Base-by-base conservation (phyloP, 805 yeast genomes). In the Cyberlindnera nakhonratchasimensis region DNA sequence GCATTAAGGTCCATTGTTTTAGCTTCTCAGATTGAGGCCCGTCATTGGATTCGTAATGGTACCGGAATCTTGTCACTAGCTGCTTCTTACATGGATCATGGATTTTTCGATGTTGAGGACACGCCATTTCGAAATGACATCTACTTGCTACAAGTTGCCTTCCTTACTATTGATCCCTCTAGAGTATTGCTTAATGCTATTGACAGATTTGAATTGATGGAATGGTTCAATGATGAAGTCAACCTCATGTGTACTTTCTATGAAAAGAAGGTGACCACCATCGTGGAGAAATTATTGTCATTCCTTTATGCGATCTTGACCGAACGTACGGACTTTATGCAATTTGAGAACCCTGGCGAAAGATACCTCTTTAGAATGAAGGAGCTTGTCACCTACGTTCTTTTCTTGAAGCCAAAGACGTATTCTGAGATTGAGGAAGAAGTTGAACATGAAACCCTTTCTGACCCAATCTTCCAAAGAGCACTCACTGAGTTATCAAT, bases 31-130 rank as follows among this genome's bases (percentile, higher is more conserved):
- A 75, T 82, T 3, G 72, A 72, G 25, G 64, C 75, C 2, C 85
- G 85, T 1, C 77, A 75, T 47, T 84, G 93, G 93, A 74, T 84
- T 3, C 72, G 91, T 63, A 84, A 84, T 54, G 93, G 93, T 17
- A 55, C 66, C 39, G 69, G 75, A 6, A 75, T 72, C 2, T 59
- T 77, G 4, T 67, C 72, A 32, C 79, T 78, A 49, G 74, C 80
- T 0, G 57, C 72, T 1, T 62, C 72, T 13, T 79, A 80, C 48
- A 65, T 65, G 41, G 72, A 69, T n/a, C 52, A 35, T 26, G 46
- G 41, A 3, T 64, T 6, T 47, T 59, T 4, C 65, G 72, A 55
- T 59, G 71, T 3, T 74, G 73, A 43, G 50, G 45, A 39, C 11
- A 65, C 20, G 64, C 86, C 16, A 67, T 89, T 22, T 89, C 76